Percentiles rank a stretch among this genome's conserved stretches.
phyloP scores from a whole-genome alignment of 768 basidiomycete species.

The Boletus patriciae region DNA sequence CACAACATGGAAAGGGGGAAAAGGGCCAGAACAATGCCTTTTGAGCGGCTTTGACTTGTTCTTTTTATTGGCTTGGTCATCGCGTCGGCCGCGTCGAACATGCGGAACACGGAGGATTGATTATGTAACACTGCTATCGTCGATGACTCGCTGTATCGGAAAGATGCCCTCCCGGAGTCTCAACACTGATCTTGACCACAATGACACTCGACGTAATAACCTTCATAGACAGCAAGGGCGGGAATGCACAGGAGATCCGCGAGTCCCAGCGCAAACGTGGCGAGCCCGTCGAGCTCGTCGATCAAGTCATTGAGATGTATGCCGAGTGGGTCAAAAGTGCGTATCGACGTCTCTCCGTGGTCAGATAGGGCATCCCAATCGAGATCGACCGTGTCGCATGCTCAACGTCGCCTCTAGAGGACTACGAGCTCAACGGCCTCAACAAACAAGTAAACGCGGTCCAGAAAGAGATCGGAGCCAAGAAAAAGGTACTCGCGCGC shows the following conservation, averaged over 20 bases:
- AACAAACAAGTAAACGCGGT: slow-evolving; percentile 84
- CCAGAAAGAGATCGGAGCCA: slow-evolving; percentile 91
- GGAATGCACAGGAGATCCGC: slow-evolving; percentile 85
- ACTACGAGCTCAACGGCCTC: slow-evolving; percentile 77
- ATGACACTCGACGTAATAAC: slow-evolving; percentile 84
- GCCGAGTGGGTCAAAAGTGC: slow-evolving; percentile 91
- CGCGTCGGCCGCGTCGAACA: neutral
- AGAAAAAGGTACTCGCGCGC: slow-evolving; percentile 75
- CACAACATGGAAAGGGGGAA: neutral
- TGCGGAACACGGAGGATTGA: neutral
- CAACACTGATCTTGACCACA: slow-evolving; percentile 1
- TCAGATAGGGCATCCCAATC: neutral
- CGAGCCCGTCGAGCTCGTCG: slow-evolving; percentile 86
- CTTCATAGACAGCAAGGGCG: slow-evolving; percentile 87
- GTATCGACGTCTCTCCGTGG: slow-evolving; percentile 33
- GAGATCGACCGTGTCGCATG: neutral
- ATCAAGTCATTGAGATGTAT: slow-evolving; percentile 92
- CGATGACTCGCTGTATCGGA: neutral
- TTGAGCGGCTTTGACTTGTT: neutral
- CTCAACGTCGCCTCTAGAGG: slow-evolving; percentile 51
- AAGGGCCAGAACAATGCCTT: neutral
- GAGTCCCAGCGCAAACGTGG: slow-evolving; percentile 93
- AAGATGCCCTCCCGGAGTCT: neutral
- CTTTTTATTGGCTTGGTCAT: too few species aligned
- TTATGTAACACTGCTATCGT: slow-evolving; percentile 12